Evolutionary conservation across 441 rosid genomes (phyloP).

Genomic region (Syzygium syzygioides): DNA sequence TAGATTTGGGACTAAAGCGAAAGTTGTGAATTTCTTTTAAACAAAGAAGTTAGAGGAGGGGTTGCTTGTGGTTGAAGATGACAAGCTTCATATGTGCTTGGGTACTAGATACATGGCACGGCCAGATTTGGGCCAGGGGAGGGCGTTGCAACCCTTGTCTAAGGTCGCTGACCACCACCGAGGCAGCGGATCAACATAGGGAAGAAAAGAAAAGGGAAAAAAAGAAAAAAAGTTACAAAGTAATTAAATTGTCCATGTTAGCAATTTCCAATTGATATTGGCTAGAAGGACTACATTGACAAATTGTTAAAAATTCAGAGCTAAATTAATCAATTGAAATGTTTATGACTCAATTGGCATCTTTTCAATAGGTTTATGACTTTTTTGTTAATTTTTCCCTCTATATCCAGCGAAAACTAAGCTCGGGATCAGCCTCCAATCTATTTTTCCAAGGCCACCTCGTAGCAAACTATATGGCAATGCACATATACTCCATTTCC

Average conservation of each 20-base stretch:
- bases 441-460: neutral
- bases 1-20: neutral
- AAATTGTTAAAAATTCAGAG: rapidly evolving
- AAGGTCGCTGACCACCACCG: neutral
- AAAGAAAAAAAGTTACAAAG: neutral
- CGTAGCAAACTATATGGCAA: neutral
- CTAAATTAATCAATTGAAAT: neutral
- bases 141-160: rapidly evolving
- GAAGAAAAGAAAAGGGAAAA: neutral
- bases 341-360: neutral
- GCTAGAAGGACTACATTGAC: rapidly evolving
- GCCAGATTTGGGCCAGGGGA: rapidly evolving
- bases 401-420: neutral
- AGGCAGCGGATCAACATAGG: rapidly evolving
- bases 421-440: neutral
- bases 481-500: neutral
- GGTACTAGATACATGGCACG: rapidly evolving
- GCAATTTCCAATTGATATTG: neutral
- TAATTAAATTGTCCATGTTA: rapidly evolving
- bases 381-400: neutral
- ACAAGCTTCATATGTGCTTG: neutral
- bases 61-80: neutral
- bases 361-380: rapidly evolving
- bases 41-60: neutral
- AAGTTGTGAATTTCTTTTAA: neutral